A percentile compares a stretch with the other conserved stretches of the same genome.
Conservation (phyloP, 495 filamentous ascomycete species). For the Lasiosphaeria miniovina region DNA sequence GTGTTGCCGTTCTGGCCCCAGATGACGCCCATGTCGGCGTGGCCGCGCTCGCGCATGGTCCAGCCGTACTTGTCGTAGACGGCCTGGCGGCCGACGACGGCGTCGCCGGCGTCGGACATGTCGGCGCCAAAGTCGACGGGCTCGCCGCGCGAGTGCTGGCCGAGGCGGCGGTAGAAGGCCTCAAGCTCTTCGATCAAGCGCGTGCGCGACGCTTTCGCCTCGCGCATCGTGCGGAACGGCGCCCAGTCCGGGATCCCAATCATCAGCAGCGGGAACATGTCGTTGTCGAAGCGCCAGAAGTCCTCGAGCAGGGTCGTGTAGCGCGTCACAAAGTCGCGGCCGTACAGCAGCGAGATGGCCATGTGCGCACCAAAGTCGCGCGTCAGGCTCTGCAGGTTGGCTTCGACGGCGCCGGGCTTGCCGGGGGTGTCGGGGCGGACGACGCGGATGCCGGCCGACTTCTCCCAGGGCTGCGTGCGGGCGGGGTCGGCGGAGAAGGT, state of each 20-base stretch:
- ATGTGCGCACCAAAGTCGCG: slow-evolving; percentile 11
- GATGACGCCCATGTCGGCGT: neutral
- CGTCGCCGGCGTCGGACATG: slow-evolving; percentile 14
- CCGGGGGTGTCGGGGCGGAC: neutral
- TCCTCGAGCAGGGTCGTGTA: slow-evolving; percentile 11
- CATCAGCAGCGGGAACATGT: slow-evolving; percentile 17
- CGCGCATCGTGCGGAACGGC: slow-evolving; percentile 19
- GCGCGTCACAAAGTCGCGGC: slow-evolving; percentile 9
- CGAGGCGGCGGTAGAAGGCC: slow-evolving; percentile 8
- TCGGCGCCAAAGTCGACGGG: slow-evolving; percentile 10
- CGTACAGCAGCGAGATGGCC: slow-evolving; percentile 14
- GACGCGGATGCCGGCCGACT: neutral
- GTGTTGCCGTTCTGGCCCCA: slow-evolving; percentile 15
- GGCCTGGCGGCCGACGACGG: neutral
- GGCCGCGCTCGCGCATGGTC: slow-evolving; percentile 3
- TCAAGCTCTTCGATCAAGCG: slow-evolving; percentile 10
- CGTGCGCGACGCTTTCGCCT: slow-evolving; percentile 9
- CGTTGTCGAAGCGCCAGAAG: slow-evolving; percentile 21
- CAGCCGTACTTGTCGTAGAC: slow-evolving; percentile 6
- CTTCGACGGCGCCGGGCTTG: slow-evolving; percentile 4
- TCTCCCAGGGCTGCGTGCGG: slow-evolving; percentile 10
- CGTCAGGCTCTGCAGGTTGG: slow-evolving; percentile 7
- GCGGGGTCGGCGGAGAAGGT: slow-evolving; percentile 1
- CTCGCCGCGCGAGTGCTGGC: slow-evolving; percentile 5
- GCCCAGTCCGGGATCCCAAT: slow-evolving; percentile 18